Evolutionary conservation across 768 basidiomycete genomes (phyloP).

Genomic region (Pleurotus djamor): DNA sequence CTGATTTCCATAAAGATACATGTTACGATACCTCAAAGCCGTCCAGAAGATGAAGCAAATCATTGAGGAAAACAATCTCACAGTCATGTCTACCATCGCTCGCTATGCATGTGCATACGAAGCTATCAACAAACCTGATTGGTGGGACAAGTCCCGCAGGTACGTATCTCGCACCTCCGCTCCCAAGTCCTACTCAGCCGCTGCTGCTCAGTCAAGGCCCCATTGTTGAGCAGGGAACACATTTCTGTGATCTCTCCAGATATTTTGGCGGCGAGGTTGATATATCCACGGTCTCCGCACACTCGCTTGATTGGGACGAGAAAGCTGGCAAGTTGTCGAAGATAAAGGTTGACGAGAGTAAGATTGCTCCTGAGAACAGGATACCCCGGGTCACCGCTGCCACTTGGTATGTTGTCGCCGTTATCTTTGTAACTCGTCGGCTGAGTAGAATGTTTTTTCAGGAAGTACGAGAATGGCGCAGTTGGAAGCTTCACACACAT

Average conservation of each 20-base stretch:
- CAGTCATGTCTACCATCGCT: conserved; percentile 93
- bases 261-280: conserved; percentile 97
- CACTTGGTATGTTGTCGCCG: conserved; percentile 57
- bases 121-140: conserved; percentile 74
- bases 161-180: conserved; percentile 15
- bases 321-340: conserved; percentile 81
- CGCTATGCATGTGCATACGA: conserved; percentile 90
- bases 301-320: conserved; percentile 91
- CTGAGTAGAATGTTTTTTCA: conserved; percentile 17
- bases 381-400: conserved; percentile 93
- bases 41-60: conserved; percentile 97
- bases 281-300: conserved; percentile 72
- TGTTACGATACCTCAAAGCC: conserved; percentile 90
- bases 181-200: conserved; percentile 2
- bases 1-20: conserved; percentile 55
- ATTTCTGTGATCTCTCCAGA: conserved; percentile 94
- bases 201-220: conserved; percentile 60
- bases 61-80: conserved; percentile 89
- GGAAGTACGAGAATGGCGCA: conserved; percentile 95
- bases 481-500: conserved; percentile 91
- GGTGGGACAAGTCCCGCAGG: conserved; percentile 94
- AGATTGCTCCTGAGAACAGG: conserved; percentile 82
- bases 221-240: conserved; percentile 89
- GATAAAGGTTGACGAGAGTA: conserved; percentile 77
- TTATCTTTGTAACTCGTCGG: neutral